Conservation (phyloP, 139 green algal species). For the Chlorokybus atmophyticus region DNA sequence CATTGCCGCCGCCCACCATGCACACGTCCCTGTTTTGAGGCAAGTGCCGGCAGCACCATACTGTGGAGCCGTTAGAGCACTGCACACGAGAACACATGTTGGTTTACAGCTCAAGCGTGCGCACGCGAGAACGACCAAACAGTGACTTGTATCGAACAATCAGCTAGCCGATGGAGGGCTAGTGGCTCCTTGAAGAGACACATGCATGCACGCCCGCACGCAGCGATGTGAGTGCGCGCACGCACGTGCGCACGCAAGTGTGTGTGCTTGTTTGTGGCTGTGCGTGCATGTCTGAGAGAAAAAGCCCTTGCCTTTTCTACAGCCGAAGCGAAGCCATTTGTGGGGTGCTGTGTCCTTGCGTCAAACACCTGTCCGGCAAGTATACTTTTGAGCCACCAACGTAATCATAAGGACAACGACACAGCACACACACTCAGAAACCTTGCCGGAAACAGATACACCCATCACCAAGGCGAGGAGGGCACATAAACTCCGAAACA, state of each 20-base stretch:
- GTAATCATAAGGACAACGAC: background rate
- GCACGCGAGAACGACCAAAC: background rate
- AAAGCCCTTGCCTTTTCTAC: background rate
- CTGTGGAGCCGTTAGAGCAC: conserved; percentile 36
- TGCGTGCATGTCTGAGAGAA: background rate
- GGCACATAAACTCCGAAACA: too few species aligned
- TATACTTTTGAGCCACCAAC: too few species aligned
- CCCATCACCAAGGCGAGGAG: too few species aligned
- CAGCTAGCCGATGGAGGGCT: too few species aligned
- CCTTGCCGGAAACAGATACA: background rate
- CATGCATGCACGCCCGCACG: too few species aligned
- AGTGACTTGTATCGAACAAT: background rate
- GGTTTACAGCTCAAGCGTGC: too few species aligned
- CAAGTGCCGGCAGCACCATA: conserved; percentile 56
- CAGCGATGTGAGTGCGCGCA: too few species aligned
- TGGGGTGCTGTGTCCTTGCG: background rate
- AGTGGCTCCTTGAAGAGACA: too few species aligned
- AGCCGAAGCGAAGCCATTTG: background rate
- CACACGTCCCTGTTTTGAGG: conserved; percentile 77
- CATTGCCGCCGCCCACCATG: conserved; percentile 58
- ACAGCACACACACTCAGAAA: background rate
- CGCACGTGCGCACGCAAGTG: too few species aligned
- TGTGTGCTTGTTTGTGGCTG: background rate
- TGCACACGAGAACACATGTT: background rate
- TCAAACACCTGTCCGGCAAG: background rate